Percentiles rank a stretch among this genome's conserved stretches.
Evolutionary conservation across 2,329 filamentous ascomycete species (phyloP).

Genomic region (Aspergillus clavatus): DNA sequence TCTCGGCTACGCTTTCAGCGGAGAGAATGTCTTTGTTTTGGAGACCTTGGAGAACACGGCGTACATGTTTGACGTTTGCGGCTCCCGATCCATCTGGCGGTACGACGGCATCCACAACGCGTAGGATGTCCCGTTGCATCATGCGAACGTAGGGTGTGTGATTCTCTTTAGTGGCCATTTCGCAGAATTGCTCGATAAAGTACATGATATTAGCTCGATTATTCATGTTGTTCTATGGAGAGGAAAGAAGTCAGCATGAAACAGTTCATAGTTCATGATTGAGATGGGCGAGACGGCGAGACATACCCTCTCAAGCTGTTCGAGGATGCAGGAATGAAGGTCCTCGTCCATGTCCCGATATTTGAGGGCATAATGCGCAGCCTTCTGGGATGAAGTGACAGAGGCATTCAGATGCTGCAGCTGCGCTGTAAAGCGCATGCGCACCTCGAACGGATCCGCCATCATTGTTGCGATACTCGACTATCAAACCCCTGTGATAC

Average conservation of each 20-base stretch:
- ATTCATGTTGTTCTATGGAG: constrained; percentile 79
- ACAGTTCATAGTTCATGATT: neutral
- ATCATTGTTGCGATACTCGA: constrained; percentile 42
- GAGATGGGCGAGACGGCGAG: neutral
- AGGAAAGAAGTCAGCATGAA: neutral
- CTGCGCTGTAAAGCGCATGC: constrained; percentile 90
- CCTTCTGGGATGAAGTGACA: constrained; percentile 82
- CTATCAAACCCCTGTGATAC: neutral
- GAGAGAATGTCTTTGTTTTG: constrained; percentile 68
- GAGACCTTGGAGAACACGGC: constrained; percentile 70
- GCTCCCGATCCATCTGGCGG: constrained; percentile 81
- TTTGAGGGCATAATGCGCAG: constrained; percentile 89
- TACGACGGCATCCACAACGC: constrained; percentile 87
- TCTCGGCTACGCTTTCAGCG: constrained; percentile 68
- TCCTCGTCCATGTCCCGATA: constrained; percentile 95
- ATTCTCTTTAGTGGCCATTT: constrained; percentile 71
- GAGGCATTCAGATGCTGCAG: constrained; percentile 89
- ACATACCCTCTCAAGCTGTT: constrained; percentile 79
- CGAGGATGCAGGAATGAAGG: constrained; percentile 91
- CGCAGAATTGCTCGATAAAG: constrained; percentile 92
- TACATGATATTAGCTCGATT: constrained; percentile 98
- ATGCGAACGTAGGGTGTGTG: constrained; percentile 82
- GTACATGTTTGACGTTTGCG: constrained; percentile 88
- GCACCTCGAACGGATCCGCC: constrained; percentile 93
- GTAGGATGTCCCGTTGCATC: constrained; percentile 89